Evolutionary conservation across 176 grass and related monocot species (phyloP).

Genomic region (Hordeum vulgare): DNA sequence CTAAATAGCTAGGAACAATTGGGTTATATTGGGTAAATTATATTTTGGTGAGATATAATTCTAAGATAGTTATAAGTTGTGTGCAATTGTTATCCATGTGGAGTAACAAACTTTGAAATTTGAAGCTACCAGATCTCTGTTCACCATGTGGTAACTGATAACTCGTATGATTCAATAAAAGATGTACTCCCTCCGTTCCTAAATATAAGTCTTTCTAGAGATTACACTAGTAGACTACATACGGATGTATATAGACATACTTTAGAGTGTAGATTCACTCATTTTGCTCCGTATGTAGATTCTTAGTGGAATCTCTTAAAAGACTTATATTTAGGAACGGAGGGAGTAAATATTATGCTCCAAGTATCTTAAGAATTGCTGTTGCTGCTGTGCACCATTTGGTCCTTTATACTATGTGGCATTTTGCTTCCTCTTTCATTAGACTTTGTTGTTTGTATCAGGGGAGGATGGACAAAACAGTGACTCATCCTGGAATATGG

Average conservation of each 20-base stretch:
- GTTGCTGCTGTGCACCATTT: background rate
- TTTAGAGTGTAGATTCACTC: too few relatives aligned
- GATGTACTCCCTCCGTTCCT: too few relatives aligned
- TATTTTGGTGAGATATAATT: background rate
- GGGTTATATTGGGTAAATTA: background rate
- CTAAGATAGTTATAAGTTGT: background rate
- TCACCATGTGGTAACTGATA: background rate
- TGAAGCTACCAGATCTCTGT: background rate
- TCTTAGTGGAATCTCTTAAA: too few relatives aligned
- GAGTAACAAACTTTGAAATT: background rate
- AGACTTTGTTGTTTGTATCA: conserved; percentile 15
- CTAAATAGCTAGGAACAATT: background rate
- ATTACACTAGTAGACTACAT: too few relatives aligned
- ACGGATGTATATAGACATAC: too few relatives aligned
- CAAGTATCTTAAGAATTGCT: conserved; percentile 2
- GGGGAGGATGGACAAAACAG: conserved; percentile 77
- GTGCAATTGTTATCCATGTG: background rate
- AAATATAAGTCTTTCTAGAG: too few relatives aligned
- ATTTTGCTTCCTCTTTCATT: background rate
- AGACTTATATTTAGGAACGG: too few relatives aligned
- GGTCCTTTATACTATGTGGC: conserved; percentile 13
- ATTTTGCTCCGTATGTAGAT: too few relatives aligned
- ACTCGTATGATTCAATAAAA: background rate
- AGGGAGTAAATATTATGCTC: background rate
- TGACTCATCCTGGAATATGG: conserved; percentile 63